Conservation (phyloP, 768 basidiomycete species). For the Steccherinum ochraceum region DNA sequence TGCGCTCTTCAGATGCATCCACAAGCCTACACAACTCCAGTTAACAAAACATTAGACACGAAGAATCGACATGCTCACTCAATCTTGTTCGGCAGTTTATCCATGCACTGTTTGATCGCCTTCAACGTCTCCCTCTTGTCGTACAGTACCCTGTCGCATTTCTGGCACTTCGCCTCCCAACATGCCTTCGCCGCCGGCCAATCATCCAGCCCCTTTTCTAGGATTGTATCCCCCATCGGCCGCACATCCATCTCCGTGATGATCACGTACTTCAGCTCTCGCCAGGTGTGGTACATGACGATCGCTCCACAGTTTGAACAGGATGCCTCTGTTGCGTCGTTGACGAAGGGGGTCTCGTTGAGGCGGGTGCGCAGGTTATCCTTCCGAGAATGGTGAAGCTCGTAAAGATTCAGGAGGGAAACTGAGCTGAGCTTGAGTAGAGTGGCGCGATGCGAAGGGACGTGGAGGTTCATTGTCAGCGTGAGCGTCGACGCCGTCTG, state of each 20-base stretch:
- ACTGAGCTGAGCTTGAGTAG: slow-evolving; percentile 42
- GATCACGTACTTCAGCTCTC: slow-evolving; percentile 55
- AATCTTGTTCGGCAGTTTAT: slow-evolving; percentile 36
- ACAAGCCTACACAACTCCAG: neutral
- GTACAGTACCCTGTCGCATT: slow-evolving; percentile 48
- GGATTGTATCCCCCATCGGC: slow-evolving; percentile 53
- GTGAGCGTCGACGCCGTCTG: slow-evolving; percentile 48
- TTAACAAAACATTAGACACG: neutral
- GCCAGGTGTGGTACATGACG: slow-evolving; percentile 57
- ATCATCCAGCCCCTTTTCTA: slow-evolving; percentile 38
- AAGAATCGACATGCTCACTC: slow-evolving; percentile 16
- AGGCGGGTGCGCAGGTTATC: slow-evolving; percentile 44
- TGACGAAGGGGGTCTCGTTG: slow-evolving; percentile 54
- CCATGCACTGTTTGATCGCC: slow-evolving; percentile 49
- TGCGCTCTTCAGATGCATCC: neutral
- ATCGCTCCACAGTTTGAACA: slow-evolving; percentile 44
- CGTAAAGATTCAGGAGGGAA: slow-evolving; percentile 48
- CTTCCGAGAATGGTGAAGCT: slow-evolving; percentile 47
- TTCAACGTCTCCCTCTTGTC: slow-evolving; percentile 49
- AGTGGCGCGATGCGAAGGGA: slow-evolving; percentile 34
- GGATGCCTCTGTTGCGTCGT: slow-evolving; percentile 37
- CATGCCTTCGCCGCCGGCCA: slow-evolving; percentile 58
- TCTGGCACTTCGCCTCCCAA: slow-evolving; percentile 51
- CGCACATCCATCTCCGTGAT: slow-evolving; percentile 51
- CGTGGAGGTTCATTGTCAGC: slow-evolving; percentile 46